Conservation (phyloP, 306 rosid species). For the Inga oerstediana region DNA sequence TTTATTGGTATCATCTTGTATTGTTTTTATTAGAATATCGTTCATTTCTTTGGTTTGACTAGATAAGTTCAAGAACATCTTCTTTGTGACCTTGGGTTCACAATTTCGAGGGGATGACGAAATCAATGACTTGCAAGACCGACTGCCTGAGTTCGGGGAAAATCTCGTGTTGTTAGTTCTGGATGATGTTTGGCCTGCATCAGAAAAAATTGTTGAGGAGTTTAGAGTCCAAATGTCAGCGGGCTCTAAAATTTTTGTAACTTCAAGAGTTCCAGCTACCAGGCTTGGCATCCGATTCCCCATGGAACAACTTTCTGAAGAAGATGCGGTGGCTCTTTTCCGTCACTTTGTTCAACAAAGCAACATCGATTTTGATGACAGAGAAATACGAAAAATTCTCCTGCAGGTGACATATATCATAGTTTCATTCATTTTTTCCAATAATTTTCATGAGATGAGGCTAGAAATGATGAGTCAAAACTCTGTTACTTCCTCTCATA, state of each 20-base stretch:
- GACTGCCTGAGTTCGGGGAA: background rate
- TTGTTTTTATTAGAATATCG: background rate
- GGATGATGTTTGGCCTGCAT: constrained; percentile 6
- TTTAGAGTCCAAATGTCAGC: background rate
- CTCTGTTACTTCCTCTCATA: background rate
- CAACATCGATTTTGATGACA: background rate
- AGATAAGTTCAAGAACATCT: background rate
- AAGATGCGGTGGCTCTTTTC: background rate
- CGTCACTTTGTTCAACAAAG: background rate
- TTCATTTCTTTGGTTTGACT: background rate
- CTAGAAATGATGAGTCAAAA: background rate
- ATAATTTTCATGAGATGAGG: background rate
- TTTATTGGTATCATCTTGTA: background rate
- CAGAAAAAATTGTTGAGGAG: background rate
- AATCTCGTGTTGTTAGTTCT: background rate
- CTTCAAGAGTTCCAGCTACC: background rate
- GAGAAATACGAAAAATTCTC: background rate
- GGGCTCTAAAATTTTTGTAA: background rate
- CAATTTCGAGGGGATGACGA: background rate
- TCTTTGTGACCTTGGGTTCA: background rate
- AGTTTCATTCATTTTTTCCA: background rate
- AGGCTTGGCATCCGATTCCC: background rate
- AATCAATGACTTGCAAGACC: background rate
- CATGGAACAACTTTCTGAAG: background rate
- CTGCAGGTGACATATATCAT: background rate